Evolutionary conservation across 2,329 filamentous ascomycete genomes (phyloP), one percentile per base, ranked within the genome.

Genomic region (Penicillium paneum): DNA sequence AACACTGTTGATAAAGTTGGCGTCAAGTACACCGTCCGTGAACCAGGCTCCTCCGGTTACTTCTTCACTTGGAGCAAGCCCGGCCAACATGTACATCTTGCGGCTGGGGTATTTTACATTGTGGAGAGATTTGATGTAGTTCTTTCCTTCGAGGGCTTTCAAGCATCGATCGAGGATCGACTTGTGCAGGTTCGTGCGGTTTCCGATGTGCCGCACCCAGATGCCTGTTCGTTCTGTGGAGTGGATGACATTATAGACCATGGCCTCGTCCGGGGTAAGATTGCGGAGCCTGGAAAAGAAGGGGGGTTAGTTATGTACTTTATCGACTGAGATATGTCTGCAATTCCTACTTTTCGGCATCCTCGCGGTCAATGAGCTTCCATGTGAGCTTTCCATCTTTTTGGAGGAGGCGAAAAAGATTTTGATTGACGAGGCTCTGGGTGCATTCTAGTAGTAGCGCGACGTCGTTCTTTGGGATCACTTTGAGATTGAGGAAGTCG

Each of bases 21-120:
- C 87, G 73, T 99, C 94, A 12, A 97, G 82, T 61, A 92, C 89
- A 49, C 91, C 90, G 59, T 96, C 91, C 8, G 90, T 92, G 72
- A 94, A 97, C 90, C 93, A 99, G 8, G 91, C 89, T 1, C 94
- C 94, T 44, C 94, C 94, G 0, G 91, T 96, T 43, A 95, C 90
- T 58, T 94, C 89, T 58, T 97, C 92, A 50, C 88, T 90, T 0
- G 94, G 93, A 11, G 86, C 84, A 57, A 99, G 83, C 59, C 87
- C 87, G 50, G 87, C 85, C 67, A 96, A 87, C 81, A 99, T 96
- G 80, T 94, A 99, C 83, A 96, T 96, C 76, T 96, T 96, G 70
- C 94, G 89, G 62, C 87, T 89, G 28, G 91, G 90, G 68, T 89
- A 87, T 76, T 96, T 91, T 74, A 96, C 91, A 72, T 88, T 94